Base-by-base conservation (phyloP, 176 grass and related monocot genomes). In the Oryza officinalis region DNA sequence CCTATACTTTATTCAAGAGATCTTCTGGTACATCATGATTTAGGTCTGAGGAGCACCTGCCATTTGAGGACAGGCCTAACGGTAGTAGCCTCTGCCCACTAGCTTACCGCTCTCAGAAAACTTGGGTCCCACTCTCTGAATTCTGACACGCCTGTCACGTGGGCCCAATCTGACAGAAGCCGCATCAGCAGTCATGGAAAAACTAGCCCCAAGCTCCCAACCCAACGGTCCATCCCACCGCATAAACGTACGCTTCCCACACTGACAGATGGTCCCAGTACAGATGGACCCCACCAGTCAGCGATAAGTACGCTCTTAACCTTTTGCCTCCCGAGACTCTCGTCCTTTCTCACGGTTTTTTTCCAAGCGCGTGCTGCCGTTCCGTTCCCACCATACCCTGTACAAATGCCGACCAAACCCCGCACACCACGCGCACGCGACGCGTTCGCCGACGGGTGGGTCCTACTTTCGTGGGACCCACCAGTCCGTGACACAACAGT, bases 401-500 rank as follows among this genome's bases (percentile, higher is more conserved):
- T 13, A 13, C 15, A 2, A 40, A 27, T 10, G 10, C 3, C 46
- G 46, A 81, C 79, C 13, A 59, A 70, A 10, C 4, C 0, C 14
- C 4, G 3, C 31, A 52, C 1, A 4, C 10, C 67, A 40, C 30
- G 5, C 6, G 2, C 18, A 37, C 69, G 0, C 6, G n/a, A 57
- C 35, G 13, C 2, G 14, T n/a, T 72, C 80, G 1, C 80, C 67
- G 80, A 63, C 67, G 20, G 1, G 0, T 5, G 10, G 23, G 50
- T 28, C 79, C 67, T n/a, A 9, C n/a, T 0, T 0, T 0, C 0
- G 0, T 0, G 0, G 32, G 79, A 12, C 80, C 67, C 79, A 40
- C 47, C 0, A 1, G n/a, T 61, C 23, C 15, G 50, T 72, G 23
- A 44, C 0, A 28, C 2, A 1, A 60, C 13, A 57, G 8, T n/a